Evolutionary conservation across 768 basidiomycete species (phyloP).

Genomic region (Pilatotrama ljubarskyi): DNA sequence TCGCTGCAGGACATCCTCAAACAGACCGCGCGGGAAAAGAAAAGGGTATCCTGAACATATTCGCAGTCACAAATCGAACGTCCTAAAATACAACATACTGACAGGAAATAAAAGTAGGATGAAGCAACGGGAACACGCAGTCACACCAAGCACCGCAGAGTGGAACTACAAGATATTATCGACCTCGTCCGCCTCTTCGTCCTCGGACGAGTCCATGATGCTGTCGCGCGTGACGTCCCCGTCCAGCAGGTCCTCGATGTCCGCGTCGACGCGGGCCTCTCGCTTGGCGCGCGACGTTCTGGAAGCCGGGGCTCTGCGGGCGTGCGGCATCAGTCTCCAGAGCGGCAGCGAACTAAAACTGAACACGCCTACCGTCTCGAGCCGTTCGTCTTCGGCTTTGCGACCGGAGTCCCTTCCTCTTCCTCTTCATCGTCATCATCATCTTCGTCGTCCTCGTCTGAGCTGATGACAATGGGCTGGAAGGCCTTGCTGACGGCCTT

Average conservation of each 20-base stretch:
- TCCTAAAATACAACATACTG: too few species aligned
- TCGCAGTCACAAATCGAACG: too few species aligned
- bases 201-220: slow-evolving; percentile 47
- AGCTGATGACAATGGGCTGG: slow-evolving; percentile 24
- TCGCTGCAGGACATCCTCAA: too few species aligned
- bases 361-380: not conserved
- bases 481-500: slow-evolving; percentile 25
- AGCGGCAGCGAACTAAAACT: not conserved
- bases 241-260: slow-evolving; percentile 16
- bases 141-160: too few species aligned
- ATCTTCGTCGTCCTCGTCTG: too few species aligned
- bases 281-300: slow-evolving; percentile 20
- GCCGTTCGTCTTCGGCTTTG: slow-evolving; percentile 16
- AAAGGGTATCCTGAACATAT: too few species aligned
- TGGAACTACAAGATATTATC: slow-evolving; percentile 25
- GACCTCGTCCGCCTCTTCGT: slow-evolving; percentile 44
- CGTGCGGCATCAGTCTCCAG: slow-evolving; percentile 8
- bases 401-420: slow-evolving; percentile 39
- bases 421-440: slow-evolving; percentile 30
- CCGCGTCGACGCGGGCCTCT: slow-evolving; percentile 16
- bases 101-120: too few species aligned
- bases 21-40: too few species aligned
- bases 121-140: too few species aligned
- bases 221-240: slow-evolving; percentile 42
- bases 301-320: slow-evolving; percentile 21